These are phyloP conservation scores for Linum trigynum DNA, from an alignment of 345 rosid species.

Conservation along the genomic window DNA sequence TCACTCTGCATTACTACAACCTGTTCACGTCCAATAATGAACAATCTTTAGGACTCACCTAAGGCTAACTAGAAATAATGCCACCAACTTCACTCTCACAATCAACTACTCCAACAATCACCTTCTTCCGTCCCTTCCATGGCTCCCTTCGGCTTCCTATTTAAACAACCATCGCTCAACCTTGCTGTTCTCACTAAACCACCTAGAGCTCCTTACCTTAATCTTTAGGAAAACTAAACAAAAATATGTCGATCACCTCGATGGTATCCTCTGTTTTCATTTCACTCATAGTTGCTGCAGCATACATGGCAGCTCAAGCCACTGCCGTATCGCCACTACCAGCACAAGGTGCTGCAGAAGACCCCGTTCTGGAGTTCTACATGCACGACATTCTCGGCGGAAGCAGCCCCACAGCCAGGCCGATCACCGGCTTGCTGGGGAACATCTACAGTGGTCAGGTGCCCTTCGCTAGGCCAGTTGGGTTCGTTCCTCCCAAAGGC, in stretches of 20 bases:
- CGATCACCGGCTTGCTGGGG: conserved; percentile 83
- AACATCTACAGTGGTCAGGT: conserved; percentile 92
- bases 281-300: conserved; percentile 19
- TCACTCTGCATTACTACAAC: background rate
- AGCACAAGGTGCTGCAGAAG: conserved; percentile 26
- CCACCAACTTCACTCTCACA: background rate
- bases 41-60: background rate
- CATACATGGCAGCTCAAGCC: conserved; percentile 15
- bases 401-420: conserved; percentile 78
- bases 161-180: conserved; percentile 24
- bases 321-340: conserved; percentile 32
- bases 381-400: conserved; percentile 96
- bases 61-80: background rate
- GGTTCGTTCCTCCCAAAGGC: conserved; percentile 54
- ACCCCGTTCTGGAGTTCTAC: conserved; percentile 59
- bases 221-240: background rate
- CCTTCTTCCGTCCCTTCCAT: conserved; percentile 21
- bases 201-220: background rate
- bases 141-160: conserved; percentile 24
- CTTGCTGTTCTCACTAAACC: conserved; percentile 12
- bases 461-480: conserved; percentile 80
- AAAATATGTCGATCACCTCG: conserved; percentile 36
- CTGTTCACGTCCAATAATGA: background rate
- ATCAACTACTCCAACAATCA: conserved; percentile 28
- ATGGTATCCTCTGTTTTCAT: conserved; percentile 23